These are phyloP conservation scores for Trichoderma breve DNA, from an alignment of 2,329 filamentous ascomycete species.

Conservation along the genomic window DNA sequence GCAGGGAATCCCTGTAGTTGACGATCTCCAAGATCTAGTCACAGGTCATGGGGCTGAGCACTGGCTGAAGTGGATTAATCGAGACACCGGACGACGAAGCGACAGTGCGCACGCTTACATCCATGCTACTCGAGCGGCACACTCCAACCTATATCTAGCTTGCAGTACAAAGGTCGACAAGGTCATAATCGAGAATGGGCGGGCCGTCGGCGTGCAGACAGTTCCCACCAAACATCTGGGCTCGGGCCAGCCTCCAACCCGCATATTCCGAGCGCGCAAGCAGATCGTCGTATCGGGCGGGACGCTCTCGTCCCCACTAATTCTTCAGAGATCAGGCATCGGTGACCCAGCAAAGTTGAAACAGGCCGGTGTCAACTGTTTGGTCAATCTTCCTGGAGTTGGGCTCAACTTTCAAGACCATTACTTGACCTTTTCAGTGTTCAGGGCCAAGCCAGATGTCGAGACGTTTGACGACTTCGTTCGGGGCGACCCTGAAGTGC, in stretches of 20 bases:
- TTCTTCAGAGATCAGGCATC: slow-evolving; percentile 60
- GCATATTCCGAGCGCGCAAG: slow-evolving; percentile 49
- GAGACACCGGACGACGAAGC: slow-evolving; percentile 17
- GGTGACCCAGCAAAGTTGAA: slow-evolving; percentile 46
- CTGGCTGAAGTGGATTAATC: slow-evolving; percentile 45
- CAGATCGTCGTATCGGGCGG: slow-evolving; percentile 51
- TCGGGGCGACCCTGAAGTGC: slow-evolving; percentile 2
- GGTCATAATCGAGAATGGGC: slow-evolving; percentile 53
- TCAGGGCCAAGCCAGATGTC: slow-evolving; percentile 7
- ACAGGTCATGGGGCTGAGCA: slow-evolving; percentile 32
- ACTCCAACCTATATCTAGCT: slow-evolving; percentile 34
- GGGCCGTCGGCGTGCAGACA: slow-evolving; percentile 56
- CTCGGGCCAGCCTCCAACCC: slow-evolving; percentile 29
- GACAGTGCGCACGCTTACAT: slow-evolving; percentile 33
- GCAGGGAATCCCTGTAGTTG: slow-evolving; percentile 48
- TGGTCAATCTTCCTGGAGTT: slow-evolving; percentile 49
- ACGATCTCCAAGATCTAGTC: slow-evolving; percentile 51
- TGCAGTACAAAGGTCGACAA: slow-evolving; percentile 40
- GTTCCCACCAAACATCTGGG: slow-evolving; percentile 45
- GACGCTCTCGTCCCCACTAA: slow-evolving; percentile 47
- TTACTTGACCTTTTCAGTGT: slow-evolving; percentile 43
- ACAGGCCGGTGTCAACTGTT: slow-evolving; percentile 44
- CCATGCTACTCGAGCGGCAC: slow-evolving; percentile 31
- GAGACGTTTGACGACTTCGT: slow-evolving; percentile 11
- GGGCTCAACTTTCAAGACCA: slow-evolving; percentile 47